phyloP scores from a whole-genome alignment of 352 stramenopile genomes.

The Globisporangium middletonii region DNA sequence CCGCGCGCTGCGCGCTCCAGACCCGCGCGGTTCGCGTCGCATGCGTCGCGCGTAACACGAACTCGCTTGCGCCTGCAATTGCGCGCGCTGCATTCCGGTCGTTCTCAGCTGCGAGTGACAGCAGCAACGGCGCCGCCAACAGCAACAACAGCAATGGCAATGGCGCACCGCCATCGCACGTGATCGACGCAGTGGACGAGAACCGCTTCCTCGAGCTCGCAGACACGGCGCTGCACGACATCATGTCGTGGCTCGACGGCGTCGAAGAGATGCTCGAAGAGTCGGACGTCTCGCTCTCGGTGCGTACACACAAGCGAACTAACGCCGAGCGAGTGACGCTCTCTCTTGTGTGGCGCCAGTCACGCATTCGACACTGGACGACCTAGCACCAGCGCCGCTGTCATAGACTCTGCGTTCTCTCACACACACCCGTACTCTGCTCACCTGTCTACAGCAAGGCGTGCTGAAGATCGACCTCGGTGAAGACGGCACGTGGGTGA shows the following conservation, averaged over 20 bases:
- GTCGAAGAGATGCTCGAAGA: constrained; percentile 85
- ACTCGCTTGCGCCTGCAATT: not conserved
- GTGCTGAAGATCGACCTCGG: constrained; percentile 94
- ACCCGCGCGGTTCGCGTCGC: not conserved
- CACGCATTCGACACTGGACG: not conserved
- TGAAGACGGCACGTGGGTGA: constrained; percentile 93
- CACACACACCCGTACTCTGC: not conserved
- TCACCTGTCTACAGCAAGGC: constrained; percentile 75
- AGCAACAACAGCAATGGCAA: not conserved
- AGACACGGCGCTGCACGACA: constrained; percentile 64
- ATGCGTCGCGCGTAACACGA: not conserved
- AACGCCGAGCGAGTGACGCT: not conserved
- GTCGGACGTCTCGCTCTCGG: constrained; percentile 70
- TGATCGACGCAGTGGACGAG: constrained; percentile 40
- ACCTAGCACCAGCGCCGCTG: too few species aligned
- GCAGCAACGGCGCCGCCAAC: not conserved
- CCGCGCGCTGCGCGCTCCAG: constrained; percentile 4
- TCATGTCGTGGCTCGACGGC: constrained; percentile 74
- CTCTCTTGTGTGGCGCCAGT: constrained; percentile 1
- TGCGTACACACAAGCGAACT: constrained; percentile 16
- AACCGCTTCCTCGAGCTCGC: constrained; percentile 76
- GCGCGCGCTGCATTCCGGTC: not conserved
- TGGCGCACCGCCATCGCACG: not conserved
- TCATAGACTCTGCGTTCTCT: not conserved
- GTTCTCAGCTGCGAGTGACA: constrained; percentile 1